phyloP scores from a whole-genome alignment of 306 rosid species.

The Vicia sativa region DNA sequence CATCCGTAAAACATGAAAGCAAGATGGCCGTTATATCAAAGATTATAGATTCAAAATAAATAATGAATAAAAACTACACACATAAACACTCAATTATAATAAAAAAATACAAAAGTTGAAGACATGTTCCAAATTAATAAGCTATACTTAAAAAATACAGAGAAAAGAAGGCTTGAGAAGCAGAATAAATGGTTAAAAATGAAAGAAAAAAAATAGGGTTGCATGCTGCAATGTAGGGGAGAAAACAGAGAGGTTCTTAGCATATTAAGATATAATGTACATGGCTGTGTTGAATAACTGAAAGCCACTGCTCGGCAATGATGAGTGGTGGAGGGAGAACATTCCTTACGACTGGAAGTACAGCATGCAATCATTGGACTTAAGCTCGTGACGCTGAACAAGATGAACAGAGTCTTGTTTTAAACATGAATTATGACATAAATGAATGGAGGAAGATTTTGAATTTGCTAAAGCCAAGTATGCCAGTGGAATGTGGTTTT shows the following conservation, averaged over 20 bases:
- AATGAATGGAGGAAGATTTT: neutral
- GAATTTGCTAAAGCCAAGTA: constrained; percentile 11
- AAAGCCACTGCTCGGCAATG: neutral
- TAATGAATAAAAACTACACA: neutral
- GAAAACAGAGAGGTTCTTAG: constrained; percentile 2
- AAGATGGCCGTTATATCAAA: neutral
- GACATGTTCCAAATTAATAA: neutral
- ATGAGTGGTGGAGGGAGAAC: neutral
- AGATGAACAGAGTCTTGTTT: neutral
- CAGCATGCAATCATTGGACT: neutral
- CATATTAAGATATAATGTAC: neutral
- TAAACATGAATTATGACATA: neutral
- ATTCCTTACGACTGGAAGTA: neutral
- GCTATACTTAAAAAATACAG: neutral
- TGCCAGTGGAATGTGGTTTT: neutral
- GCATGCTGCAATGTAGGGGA: neutral
- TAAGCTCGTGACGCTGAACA: neutral
- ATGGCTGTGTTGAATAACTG: neutral
- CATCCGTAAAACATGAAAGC: neutral
- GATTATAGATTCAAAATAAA: neutral
- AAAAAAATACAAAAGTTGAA: neutral
- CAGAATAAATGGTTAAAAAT: neutral
- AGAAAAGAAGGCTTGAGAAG: neutral
- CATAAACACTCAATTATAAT: neutral
- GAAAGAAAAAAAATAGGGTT: neutral